Evolutionary conservation across 1,284 basidiomycete species (phyloP), one percentile per base, ranked within the genome.

Genomic region (Phylloboletellus chloephorus): DNA sequence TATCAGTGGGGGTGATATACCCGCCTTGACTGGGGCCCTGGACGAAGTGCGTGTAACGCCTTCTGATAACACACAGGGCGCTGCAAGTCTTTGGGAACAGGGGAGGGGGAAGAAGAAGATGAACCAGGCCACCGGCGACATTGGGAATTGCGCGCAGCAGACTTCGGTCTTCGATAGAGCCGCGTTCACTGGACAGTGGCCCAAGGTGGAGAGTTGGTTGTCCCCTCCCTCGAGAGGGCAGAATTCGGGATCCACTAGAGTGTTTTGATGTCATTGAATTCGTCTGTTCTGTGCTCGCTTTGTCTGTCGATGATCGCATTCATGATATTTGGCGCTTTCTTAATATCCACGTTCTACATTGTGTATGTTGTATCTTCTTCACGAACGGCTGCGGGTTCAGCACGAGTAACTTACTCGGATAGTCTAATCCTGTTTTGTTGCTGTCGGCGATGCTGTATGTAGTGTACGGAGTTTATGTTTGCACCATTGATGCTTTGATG

Each of bases 201-300:
- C 60, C 39, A 61, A 63, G 54, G 58, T 61, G 61, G 58, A 60
- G 48, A 62, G 38, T 31, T 63, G 58, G 60, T 24, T 58, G 39
- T 48, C 57, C 15, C 51, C 58, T 20, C 47, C 59, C 28, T 37
- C 57, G 11, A 48, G 61, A 23, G 58, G 61, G 4, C 58, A 63
- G 36, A 63, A 32, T 37, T 60, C 61, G 23, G 56, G 58, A 21
- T 60, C 58, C 7, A 34, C 60, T 25, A 44, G 58, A 43, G 50
- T 63, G 29, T 53, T 60, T 48, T 64, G 49, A 63, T 35, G 7
- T 39, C 43, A 31, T 42, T 37, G 15, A 22, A 9, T 39, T 22
- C 12, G n/a, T 24, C 17, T 44, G 16, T 40, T 12, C 43, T 31
- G 37, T 37, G 28, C 12, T n/a, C 43, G 26, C 37, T 29, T 32